Conservation (phyloP, 441 rosid species). For the Populus hybrid region DNA sequence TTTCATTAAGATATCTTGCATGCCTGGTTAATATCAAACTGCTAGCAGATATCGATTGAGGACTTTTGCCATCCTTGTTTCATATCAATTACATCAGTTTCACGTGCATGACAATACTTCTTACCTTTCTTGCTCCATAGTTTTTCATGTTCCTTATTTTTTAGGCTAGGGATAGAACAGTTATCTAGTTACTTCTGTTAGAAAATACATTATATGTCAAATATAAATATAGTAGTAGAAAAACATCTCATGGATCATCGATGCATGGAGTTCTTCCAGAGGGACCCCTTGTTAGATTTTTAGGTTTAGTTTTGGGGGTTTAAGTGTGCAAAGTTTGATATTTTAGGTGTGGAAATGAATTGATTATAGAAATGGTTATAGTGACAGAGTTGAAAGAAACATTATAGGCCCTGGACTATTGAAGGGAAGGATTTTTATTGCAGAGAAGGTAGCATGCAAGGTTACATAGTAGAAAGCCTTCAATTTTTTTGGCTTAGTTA, state of each 20-base stretch:
- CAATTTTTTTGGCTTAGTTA: not conserved
- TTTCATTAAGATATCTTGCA: not conserved
- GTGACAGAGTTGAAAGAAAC: not conserved
- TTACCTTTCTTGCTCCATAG: not conserved
- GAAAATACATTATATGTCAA: not conserved
- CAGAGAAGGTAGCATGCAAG: not conserved
- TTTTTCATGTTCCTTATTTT: not conserved
- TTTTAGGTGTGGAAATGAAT: not conserved
- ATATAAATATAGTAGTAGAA: not conserved
- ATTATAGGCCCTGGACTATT: not conserved
- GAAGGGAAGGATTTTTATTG: not conserved
- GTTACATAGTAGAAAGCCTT: not conserved
- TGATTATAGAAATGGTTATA: not conserved
- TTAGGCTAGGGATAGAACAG: not conserved
- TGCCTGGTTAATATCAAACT: not conserved
- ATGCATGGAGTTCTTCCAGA: not conserved
- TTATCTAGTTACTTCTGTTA: not conserved
- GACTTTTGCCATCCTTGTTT: not conserved
- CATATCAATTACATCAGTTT: not conserved
- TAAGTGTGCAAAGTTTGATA: not conserved
- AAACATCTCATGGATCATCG: not conserved
- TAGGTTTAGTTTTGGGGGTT: not conserved
- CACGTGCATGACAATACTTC: not conserved
- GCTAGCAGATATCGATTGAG: not conserved
- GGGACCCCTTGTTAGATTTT: not conserved